Evolutionary conservation across 2,329 filamentous ascomycete species (phyloP).

Genomic region (Pezicula carpinea): DNA sequence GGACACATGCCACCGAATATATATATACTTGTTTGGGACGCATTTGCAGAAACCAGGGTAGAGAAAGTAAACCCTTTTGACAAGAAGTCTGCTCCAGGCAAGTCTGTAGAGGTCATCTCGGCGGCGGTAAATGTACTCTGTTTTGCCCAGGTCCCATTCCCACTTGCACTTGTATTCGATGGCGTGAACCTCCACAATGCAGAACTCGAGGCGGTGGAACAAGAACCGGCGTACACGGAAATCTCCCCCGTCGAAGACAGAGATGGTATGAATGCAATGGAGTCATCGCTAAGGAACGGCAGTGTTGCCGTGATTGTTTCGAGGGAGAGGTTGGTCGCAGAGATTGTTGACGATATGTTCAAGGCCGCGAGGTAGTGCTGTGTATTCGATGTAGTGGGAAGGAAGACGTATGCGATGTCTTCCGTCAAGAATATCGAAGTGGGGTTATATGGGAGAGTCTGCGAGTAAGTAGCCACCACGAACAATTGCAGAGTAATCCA

Average conservation of each 20-base stretch:
- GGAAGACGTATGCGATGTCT: conserved; percentile 65
- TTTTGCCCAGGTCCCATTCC: conserved; percentile 52
- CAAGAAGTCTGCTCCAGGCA: conserved; percentile 50
- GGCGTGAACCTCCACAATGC: conserved; percentile 66
- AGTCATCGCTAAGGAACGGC: conserved; percentile 55
- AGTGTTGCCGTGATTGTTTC: conserved; percentile 50
- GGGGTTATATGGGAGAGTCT: conserved; percentile 69
- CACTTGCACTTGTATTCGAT: conserved; percentile 33
- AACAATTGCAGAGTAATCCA: conserved; percentile 11
- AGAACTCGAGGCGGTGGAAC: conserved; percentile 47
- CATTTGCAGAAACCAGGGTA: conserved; percentile 21
- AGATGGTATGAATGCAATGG: conserved; percentile 61
- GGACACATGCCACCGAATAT: conserved; percentile 89
- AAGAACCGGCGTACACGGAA: conserved; percentile 70
- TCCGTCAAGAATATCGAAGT: conserved; percentile 62
- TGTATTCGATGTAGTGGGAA: conserved; percentile 30
- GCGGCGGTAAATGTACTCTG: conserved; percentile 31
- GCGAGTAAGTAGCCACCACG: conserved; percentile 22
- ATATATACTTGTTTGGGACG: conserved; percentile 28
- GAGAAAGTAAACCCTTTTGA: conserved; percentile 37
- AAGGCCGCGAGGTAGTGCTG: conserved; percentile 53
- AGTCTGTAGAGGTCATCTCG: conserved; percentile 28
- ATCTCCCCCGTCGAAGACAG: conserved; percentile 66
- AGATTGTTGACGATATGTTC: conserved; percentile 56
- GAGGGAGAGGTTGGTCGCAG: conserved; percentile 38